Conservation (phyloP, 2,329 filamentous ascomycete genomes). For the Ophiosphaerella narmari region DNA sequence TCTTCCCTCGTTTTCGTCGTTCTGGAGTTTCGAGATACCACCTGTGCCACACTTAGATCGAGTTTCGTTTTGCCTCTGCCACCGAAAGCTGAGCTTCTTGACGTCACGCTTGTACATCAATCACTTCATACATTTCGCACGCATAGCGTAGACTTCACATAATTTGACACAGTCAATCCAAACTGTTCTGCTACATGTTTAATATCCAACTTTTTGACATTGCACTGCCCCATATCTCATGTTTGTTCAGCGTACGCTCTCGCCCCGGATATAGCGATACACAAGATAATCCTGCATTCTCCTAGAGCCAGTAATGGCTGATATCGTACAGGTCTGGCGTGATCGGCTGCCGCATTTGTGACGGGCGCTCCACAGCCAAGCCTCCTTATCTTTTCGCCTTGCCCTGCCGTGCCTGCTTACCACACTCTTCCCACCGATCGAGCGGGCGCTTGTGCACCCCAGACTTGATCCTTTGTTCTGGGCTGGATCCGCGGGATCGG, state of each 20-base stretch:
- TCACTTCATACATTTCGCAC: slow-evolving; percentile 1
- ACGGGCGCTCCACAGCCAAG: slow-evolving; percentile 16
- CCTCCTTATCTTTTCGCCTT: slow-evolving; percentile 19
- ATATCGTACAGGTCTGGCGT: slow-evolving; percentile 19
- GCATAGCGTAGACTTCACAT: slow-evolving; percentile 18
- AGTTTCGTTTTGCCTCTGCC: slow-evolving; percentile 21
- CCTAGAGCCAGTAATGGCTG: slow-evolving; percentile 1
- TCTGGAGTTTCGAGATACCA: slow-evolving; percentile 21
- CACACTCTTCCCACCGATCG: too few species aligned
- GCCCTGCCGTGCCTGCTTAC: not conserved
- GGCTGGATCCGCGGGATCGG: too few species aligned
- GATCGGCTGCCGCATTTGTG: slow-evolving; percentile 2
- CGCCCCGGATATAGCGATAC: too few species aligned
- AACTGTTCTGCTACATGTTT: too few species aligned
- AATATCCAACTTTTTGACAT: too few species aligned
- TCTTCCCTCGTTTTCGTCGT: slow-evolving; percentile 6
- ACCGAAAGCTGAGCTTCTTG: slow-evolving; percentile 14
- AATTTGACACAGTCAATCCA: not conserved
- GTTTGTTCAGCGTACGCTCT: too few species aligned
- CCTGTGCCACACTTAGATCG: slow-evolving; percentile 14
- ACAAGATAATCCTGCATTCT: too few species aligned
- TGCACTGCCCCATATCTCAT: too few species aligned
- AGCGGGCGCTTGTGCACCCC: not conserved
- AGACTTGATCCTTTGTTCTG: not conserved
- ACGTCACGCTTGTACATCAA: slow-evolving; percentile 6